These are phyloP conservation scores for Phaeodactylum tricornutum DNA, from an alignment of 108 stramenopile species.

Conservation along the genomic window DNA sequence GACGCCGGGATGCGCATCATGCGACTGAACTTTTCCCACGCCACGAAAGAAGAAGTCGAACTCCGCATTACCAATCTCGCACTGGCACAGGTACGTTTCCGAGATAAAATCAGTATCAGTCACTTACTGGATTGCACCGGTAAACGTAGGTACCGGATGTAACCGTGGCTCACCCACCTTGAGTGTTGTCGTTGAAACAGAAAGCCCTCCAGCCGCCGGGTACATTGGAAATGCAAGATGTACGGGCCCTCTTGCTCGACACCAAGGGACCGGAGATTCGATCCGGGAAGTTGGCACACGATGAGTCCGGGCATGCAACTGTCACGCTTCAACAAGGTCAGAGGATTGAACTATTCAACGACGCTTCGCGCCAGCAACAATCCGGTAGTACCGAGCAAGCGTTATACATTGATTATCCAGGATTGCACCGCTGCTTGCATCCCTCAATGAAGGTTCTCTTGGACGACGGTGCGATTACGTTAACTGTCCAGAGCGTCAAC, in stretches of 20 bases:
- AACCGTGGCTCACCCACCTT: too few relatives aligned
- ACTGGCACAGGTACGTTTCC: constrained; percentile 33
- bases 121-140: too few relatives aligned
- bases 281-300: constrained; percentile 71
- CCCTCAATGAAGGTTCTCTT: constrained; percentile 89
- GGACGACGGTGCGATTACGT: constrained; percentile 90
- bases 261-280: constrained; percentile 95
- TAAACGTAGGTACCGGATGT: too few relatives aligned
- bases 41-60: constrained; percentile 91
- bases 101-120: too few relatives aligned
- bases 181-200: constrained; percentile 13
- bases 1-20: constrained; percentile 83
- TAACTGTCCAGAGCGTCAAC: constrained; percentile 70
- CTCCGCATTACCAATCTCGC: constrained; percentile 77
- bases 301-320: constrained; percentile 65
- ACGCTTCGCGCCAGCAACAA: constrained; percentile 39
- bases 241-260: constrained; percentile 79
- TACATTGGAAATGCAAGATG: constrained; percentile 28
- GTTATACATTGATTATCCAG: constrained; percentile 74
- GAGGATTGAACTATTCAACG: constrained; percentile 51
- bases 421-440: constrained; percentile 36
- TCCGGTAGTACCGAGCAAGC: constrained; percentile 50
- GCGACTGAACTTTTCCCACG: constrained; percentile 94
- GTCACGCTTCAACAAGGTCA: constrained; percentile 44
- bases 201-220: constrained; percentile 12